Evolutionary conservation across 805 yeast species (phyloP).

Genomic region (Lipomyces mesembrius): DNA sequence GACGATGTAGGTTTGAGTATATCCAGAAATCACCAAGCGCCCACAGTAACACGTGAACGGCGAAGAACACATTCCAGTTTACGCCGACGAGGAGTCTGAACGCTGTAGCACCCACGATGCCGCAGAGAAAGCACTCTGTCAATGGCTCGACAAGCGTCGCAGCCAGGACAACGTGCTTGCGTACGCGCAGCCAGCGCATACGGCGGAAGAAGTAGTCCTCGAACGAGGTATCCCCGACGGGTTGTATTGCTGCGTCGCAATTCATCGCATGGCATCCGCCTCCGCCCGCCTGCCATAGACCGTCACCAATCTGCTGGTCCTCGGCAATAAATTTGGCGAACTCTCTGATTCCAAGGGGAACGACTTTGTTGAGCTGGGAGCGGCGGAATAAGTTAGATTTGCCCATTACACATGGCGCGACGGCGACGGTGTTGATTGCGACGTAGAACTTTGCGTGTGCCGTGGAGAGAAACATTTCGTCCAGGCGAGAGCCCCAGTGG

Average conservation of each 20-base stretch:
- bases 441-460: slow-evolving; percentile 86
- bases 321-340: slow-evolving; percentile 87
- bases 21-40: slow-evolving; percentile 65
- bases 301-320: slow-evolving; percentile 89
- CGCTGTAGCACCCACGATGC: slow-evolving; percentile 67
- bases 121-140: slow-evolving; percentile 75
- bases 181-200: slow-evolving; percentile 81
- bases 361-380: slow-evolving; percentile 54
- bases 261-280: slow-evolving; percentile 76
- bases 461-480: slow-evolving; percentile 82
- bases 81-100: slow-evolving; percentile 52
- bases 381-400: slow-evolving; percentile 79
- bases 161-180: slow-evolving; percentile 83
- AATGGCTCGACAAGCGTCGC: slow-evolving; percentile 88
- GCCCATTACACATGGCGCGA: slow-evolving; percentile 92
- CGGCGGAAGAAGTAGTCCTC: slow-evolving; percentile 68
- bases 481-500: slow-evolving; percentile 66
- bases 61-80: slow-evolving; percentile 47
- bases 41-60: slow-evolving; percentile 67
- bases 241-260: slow-evolving; percentile 79
- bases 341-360: slow-evolving; percentile 59
- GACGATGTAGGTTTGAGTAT: slow-evolving; percentile 51
- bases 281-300: slow-evolving; percentile 70
- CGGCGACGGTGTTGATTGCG: slow-evolving; percentile 69
- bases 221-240: slow-evolving; percentile 53